Base-by-base conservation (phyloP, 768 basidiomycete genomes). In the Tylopilus balloui region DNA sequence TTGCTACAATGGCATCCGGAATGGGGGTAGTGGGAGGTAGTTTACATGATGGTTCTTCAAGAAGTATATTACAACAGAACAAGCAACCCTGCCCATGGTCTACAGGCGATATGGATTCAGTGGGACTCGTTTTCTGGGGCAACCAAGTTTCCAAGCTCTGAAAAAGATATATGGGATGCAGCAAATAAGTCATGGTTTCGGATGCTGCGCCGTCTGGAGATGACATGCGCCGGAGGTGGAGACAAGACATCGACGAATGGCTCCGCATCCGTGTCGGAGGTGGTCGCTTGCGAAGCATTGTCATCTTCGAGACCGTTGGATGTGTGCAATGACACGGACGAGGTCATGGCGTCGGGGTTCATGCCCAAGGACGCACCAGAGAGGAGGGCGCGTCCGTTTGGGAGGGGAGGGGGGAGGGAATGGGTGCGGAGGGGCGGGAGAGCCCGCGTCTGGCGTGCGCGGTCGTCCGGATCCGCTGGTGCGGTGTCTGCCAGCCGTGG, bases 161-260 rank as follows among this genome's bases (percentile, higher is more conserved):
- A 19, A 28, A 64, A 64, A 0, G 62, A 64, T 1, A 64, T 57
- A 24, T 63, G 63, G 0, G 63, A 65, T 25, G 51, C 42, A 9
- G 63, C 57, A 20, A 65, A 64, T 7, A 57, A 7, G 17, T 64
- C 62, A 15, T 65, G 62, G 4, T 54, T 50, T 15, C 62, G 60
- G 44, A 65, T 3, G 14, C 57, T 62, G 28, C 35, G 53, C 10
- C 55, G 62, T 12, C 50, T 50, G 0, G 55, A 31, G 1, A 57
- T 20, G 29, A 31, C 48, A 2, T 47, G 50, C 0, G 50, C 8
- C 4, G 60, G 55, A 1, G 46, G 2, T 20, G 62, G 63, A 1
- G 62, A 65, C 13, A 65, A 15, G 38, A 65, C 8, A 4, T 63
- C 47, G 28, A 47, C 34, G 10, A 60, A 47, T 0, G 62, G 42